Conservation (phyloP, 495 filamentous ascomycete genomes). For the Delitschia confertaspora region DNA sequence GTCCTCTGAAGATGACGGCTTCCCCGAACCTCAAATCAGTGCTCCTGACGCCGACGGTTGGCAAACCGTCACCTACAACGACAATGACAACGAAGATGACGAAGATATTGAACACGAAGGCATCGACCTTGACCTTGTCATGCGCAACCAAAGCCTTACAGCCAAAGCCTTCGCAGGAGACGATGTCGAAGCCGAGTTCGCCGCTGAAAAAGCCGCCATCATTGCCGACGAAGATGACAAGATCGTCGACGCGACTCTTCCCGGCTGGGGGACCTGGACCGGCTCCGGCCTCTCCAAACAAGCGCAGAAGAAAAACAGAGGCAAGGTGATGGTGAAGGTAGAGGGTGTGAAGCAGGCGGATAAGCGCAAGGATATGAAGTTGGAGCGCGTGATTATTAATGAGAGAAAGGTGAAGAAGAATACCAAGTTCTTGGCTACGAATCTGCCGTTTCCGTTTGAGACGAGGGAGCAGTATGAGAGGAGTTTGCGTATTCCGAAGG, state of each 20-base stretch:
- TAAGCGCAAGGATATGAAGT: slow-evolving; percentile 69
- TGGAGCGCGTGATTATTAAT: slow-evolving; percentile 81
- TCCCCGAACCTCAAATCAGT: slow-evolving; percentile 15
- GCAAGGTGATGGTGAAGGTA: slow-evolving; percentile 51
- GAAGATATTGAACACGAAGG: slow-evolving; percentile 46
- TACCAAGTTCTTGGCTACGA: slow-evolving; percentile 71
- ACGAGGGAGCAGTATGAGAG: slow-evolving; percentile 82
- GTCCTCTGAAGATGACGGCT: slow-evolving; percentile 4
- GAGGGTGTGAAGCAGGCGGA: slow-evolving; percentile 67
- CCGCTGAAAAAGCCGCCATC: slow-evolving; percentile 64
- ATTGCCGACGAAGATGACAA: slow-evolving; percentile 77
- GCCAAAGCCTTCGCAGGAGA: slow-evolving; percentile 82
- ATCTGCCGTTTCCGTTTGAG: slow-evolving; percentile 81
- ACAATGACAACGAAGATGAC: slow-evolving; percentile 34
- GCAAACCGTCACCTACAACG: slow-evolving; percentile 29
- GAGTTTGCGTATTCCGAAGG: slow-evolving; percentile 74
- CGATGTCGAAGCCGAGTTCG: slow-evolving; percentile 77
- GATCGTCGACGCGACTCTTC: slow-evolving; percentile 71
- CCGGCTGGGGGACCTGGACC: slow-evolving; percentile 87
- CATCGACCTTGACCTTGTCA: slow-evolving; percentile 44
- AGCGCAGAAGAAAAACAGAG: slow-evolving; percentile 48
- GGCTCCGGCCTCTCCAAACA: slow-evolving; percentile 67
- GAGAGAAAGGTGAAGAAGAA: slow-evolving; percentile 93
- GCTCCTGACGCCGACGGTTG: slow-evolving; percentile 31
- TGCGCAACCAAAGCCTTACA: slow-evolving; percentile 73